Conservation (phyloP, 192 early-diverging fungal genomes). For the Backusella circina region DNA sequence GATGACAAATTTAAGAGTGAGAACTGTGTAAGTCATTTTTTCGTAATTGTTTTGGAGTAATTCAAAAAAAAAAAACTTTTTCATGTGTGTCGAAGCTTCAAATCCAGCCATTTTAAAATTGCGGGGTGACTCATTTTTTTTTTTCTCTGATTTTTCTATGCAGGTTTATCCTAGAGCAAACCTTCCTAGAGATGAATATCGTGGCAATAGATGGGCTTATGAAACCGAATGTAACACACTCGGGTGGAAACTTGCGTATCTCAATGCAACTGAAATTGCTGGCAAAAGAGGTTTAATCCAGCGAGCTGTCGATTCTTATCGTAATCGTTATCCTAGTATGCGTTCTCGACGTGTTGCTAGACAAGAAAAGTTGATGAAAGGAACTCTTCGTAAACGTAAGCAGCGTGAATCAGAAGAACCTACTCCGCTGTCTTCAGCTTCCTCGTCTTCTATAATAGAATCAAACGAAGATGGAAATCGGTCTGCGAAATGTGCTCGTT, state of each 20-base stretch:
- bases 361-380: conserved; percentile 64
- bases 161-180: conserved; percentile 75
- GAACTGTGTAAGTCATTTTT: conserved; percentile 64
- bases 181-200: conserved; percentile 54
- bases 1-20: conserved; percentile 56
- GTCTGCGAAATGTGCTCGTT: background rate
- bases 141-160: background rate
- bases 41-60: background rate
- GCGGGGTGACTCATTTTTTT: background rate
- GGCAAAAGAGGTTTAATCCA: conserved; percentile 78
- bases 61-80: conserved; percentile 4
- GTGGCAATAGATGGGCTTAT: conserved; percentile 83
- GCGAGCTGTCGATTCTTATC: conserved; percentile 79
- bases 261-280: conserved; percentile 63
- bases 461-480: background rate
- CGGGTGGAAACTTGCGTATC: conserved; percentile 80
- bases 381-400: conserved; percentile 49
- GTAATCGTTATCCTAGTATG: conserved; percentile 66
- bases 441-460: background rate
- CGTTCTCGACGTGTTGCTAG: conserved; percentile 71
- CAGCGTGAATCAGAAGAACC: conserved; percentile 27
- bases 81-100: background rate
- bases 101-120: background rate
- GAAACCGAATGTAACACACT: conserved; percentile 84
- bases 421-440: background rate